phyloP scores from a whole-genome alignment of 441 rosid species.

The Corymbia calophylla region DNA sequence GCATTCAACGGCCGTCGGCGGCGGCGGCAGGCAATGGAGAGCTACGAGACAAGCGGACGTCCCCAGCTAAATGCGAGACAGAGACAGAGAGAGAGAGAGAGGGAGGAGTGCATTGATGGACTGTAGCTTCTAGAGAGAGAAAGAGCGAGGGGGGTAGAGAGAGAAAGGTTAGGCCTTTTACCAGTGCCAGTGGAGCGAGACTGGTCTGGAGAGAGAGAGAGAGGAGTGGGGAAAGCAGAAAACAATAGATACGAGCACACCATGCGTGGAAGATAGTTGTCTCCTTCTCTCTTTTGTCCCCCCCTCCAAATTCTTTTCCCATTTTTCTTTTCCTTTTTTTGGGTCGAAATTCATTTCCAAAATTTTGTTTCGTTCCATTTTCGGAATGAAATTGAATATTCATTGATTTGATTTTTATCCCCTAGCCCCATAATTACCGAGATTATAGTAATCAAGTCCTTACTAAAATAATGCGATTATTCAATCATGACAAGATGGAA shows the following conservation, averaged over 20 bases:
- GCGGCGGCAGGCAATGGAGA: not conserved
- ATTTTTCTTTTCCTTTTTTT: not conserved
- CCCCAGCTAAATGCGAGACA: not conserved
- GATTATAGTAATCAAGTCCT: not conserved
- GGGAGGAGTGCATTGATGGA: not conserved
- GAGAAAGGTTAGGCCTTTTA: not conserved
- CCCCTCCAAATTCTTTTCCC: not conserved
- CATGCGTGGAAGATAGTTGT: not conserved
- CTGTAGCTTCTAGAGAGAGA: not conserved
- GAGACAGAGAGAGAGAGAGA: not conserved
- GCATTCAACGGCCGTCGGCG: not conserved
- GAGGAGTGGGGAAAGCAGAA: not conserved
- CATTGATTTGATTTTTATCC: not conserved
- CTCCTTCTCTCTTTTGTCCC: not conserved
- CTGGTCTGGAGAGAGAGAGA: not conserved
- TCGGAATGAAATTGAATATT: not conserved
- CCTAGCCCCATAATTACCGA: not conserved
- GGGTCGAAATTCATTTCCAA: not conserved
- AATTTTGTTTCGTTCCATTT: not conserved
- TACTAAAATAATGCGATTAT: too few species aligned
- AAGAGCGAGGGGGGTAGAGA: not conserved
- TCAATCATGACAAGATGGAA: not conserved
- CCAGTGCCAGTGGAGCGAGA: not conserved
- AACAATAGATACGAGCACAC: not conserved
- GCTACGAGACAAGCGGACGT: not conserved